These are phyloP conservation scores for Jackrogersella minutella DNA, from an alignment of 495 filamentous ascomycete genomes.

Conservation along the genomic window DNA sequence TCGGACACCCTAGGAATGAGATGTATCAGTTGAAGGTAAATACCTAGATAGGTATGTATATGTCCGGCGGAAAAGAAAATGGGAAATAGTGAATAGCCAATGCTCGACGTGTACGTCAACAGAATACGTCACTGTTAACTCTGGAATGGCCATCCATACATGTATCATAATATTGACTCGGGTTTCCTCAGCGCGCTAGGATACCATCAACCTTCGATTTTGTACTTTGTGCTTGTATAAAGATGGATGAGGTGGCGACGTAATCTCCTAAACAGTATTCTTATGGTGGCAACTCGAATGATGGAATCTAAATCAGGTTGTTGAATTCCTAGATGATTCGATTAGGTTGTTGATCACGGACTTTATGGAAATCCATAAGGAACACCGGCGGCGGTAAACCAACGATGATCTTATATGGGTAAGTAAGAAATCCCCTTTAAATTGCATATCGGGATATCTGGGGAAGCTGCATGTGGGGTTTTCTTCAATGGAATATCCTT, in stretches of 20 bases:
- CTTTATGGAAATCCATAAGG: background rate
- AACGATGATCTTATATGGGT: background rate
- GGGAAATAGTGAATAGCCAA: background rate
- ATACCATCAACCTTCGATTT: too few relatives aligned
- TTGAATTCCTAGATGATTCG: too few relatives aligned
- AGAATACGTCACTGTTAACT: background rate
- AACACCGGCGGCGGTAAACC: background rate
- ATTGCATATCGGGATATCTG: slow-evolving; percentile 35
- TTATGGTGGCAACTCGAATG: too few relatives aligned
- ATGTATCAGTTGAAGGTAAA: background rate
- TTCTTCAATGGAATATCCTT: slow-evolving; percentile 12
- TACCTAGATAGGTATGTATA: too few relatives aligned
- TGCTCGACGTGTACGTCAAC: background rate
- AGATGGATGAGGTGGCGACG: too few relatives aligned
- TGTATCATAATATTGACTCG: background rate
- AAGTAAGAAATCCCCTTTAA: slow-evolving; percentile 9
- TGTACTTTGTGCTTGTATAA: too few relatives aligned
- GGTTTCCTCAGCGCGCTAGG: background rate
- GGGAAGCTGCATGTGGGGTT: slow-evolving; percentile 28
- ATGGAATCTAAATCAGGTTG: too few relatives aligned
- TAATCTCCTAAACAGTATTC: too few relatives aligned
- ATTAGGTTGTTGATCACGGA: background rate
- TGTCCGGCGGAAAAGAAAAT: too few relatives aligned
- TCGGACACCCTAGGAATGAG: background rate
- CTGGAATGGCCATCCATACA: background rate